phyloP scores from a whole-genome alignment of 2,329 filamentous ascomycete species.

The Penicillium sumatraense region DNA sequence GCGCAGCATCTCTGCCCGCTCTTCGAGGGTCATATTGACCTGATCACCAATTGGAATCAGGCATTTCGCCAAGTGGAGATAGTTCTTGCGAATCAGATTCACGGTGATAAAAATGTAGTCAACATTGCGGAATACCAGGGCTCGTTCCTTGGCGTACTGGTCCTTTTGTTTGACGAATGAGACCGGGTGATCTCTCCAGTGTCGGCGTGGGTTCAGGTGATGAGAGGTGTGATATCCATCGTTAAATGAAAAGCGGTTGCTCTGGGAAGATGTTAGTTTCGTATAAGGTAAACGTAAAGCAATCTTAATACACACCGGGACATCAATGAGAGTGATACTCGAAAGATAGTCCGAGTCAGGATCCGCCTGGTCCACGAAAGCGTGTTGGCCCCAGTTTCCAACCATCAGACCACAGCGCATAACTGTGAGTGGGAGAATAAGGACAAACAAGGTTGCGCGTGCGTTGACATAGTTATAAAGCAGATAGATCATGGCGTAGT shows the following conservation, averaged over 20 bases:
- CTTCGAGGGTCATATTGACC: conserved; percentile 66
- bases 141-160: conserved; percentile 68
- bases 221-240: conserved; percentile 69
- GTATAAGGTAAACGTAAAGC: not conserved
- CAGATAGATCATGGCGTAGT: conserved; percentile 58
- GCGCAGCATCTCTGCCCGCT: conserved; percentile 66
- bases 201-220: conserved; percentile 75
- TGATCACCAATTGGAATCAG: conserved; percentile 77
- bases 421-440: conserved; percentile 68
- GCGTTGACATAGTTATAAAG: conserved; percentile 57
- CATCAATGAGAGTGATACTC: conserved; percentile 79
- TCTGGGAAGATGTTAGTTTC: conserved; percentile 52
- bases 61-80: conserved; percentile 69
- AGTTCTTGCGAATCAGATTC: conserved; percentile 71
- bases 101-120: conserved; percentile 79
- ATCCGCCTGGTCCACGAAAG: conserved; percentile 74
- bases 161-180: conserved; percentile 73
- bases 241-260: conserved; percentile 70
- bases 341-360: conserved; percentile 79
- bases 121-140: conserved; percentile 79
- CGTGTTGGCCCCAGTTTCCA: conserved; percentile 84
- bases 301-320: conserved; percentile 63
- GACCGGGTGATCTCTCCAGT: conserved; percentile 80
- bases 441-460: conserved; percentile 65
- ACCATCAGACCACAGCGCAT: conserved; percentile 76